Conservation (phyloP, 1,284 basidiomycete species). For the Ustilago shanxiensis region DNA sequence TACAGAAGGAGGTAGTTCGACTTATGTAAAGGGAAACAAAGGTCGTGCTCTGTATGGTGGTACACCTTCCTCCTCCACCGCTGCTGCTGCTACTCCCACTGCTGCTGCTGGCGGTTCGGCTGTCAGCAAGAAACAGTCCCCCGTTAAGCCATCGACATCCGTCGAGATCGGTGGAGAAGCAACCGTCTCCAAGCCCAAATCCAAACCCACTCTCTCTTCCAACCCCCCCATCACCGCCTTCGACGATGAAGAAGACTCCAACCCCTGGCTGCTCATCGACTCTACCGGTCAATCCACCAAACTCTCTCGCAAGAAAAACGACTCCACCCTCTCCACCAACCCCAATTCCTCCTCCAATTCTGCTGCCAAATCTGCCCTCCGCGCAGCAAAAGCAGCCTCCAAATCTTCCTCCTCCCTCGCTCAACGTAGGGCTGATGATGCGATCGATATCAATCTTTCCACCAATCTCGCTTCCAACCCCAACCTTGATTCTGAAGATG, state of each 20-base stretch:
- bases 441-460: conserved; percentile 23
- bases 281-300: conserved; percentile 15
- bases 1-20: conserved; percentile 11
- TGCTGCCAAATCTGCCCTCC: conserved; percentile 39
- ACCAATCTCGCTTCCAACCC: background rate
- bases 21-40: conserved; percentile 42
- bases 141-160: background rate
- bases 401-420: conserved; percentile 47
- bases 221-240: background rate
- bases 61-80: conserved; percentile 9
- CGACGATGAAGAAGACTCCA: conserved; percentile 27
- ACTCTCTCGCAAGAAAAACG: conserved; percentile 55
- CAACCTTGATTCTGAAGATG: conserved; percentile 28
- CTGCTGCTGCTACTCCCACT: background rate
- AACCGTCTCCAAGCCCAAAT: conserved; percentile 10
- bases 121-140: background rate
- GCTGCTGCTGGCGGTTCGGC: background rate
- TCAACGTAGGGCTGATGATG: conserved; percentile 16
- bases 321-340: conserved; percentile 6
- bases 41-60: conserved; percentile 60
- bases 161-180: conserved; percentile 28
- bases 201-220: conserved; percentile 9
- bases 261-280: conserved; percentile 51
- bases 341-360: conserved; percentile 13
- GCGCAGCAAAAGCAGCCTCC: conserved; percentile 43